Base-by-base conservation (phyloP, 2,329 filamentous ascomycete genomes). In the Trichoderma polysporum region DNA sequence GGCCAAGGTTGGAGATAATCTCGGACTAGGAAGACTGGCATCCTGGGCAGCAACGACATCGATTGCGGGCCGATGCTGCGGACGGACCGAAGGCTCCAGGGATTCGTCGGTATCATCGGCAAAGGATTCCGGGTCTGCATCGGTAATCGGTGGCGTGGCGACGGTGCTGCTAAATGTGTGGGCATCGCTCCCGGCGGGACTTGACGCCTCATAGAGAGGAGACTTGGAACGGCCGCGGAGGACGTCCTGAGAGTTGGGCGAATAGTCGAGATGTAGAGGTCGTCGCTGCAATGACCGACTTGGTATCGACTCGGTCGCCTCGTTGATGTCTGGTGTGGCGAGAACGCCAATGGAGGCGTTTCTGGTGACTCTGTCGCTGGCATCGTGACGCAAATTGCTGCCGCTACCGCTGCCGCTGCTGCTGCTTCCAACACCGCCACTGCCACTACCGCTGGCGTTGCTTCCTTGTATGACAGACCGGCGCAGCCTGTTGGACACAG, bases 21-120 rank as follows among this genome's bases (percentile, higher is more conserved):
- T 94, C 37, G 95, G 95, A 77, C 95, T 99, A 61, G 95, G 95
- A 69, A 99, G 84, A 79, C 93, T 97, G 70, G 92, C 93, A 81
- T 97, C 94, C 76, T 95, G 91, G 45, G 90, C 89, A 66, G 89
- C 87, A 64, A 90, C 85, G 54, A 88, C 90, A 73, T 93, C 89
- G 58, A 94, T 83, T 56, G 80, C 81, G 27, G 86, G 83, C 33
- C 84, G 77, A 53, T 81, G 81, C 69, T 81, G 84, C 61, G 82
- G 79, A 39, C 82, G 79, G 66, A 83, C 75, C 25, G 79, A 80
- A 73, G 79, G 79, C 64, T 82, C 80, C 17, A 86, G 77, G 13
- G 82, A 80, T 54, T 85, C 83, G 70, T 86, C 84, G 5, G 77
- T 74, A 58, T 86, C 84, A 56, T 86, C 84, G 25, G 79, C 79